A percentile compares a stretch with the other conserved stretches of the same genome.
These are phyloP conservation scores for Candolleomyces aberdarensis DNA, from an alignment of 768 basidiomycete genomes.

Conservation along the genomic window DNA sequence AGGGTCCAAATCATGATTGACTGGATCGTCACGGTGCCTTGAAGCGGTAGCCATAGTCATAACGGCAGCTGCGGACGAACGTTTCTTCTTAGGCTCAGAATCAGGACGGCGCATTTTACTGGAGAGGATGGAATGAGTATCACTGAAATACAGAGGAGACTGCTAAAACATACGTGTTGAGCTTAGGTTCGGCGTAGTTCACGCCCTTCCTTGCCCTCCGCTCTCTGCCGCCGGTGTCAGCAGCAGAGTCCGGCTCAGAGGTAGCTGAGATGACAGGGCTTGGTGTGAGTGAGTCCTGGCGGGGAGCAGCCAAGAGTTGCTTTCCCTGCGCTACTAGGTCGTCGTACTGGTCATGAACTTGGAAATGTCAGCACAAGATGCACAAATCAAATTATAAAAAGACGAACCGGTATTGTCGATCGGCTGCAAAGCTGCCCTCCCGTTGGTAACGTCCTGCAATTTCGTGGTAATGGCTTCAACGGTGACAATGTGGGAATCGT, in stretches of 20 bases:
- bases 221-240: conserved; percentile 44
- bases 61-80: conserved; percentile 41
- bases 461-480: conserved; percentile 42
- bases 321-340: conserved; percentile 8
- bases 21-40: too few relatives aligned
- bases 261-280: conserved; percentile 38
- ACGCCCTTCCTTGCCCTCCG: conserved; percentile 70
- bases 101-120: conserved; percentile 40
- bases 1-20: conserved; percentile 32
- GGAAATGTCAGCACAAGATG: conserved; percentile 11
- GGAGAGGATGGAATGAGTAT: too few relatives aligned
- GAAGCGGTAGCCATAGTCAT: conserved; percentile 11
- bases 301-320: conserved; percentile 22
- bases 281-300: conserved; percentile 35
- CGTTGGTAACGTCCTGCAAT: conserved; percentile 66
- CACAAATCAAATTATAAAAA: conserved; percentile 11
- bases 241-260: conserved; percentile 24
- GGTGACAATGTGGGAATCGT: conserved; percentile 26
- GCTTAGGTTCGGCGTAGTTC: conserved; percentile 85
- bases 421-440: conserved; percentile 41
- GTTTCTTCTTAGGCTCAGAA: conserved; percentile 41
- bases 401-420: conserved; percentile 41
- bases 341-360: conserved; percentile 13
- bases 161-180: conserved; percentile 55
- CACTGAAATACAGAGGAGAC: too few relatives aligned